Evolutionary conservation across 495 filamentous ascomycete species (phyloP).

Genomic region (Trichoderma asperelloides): DNA sequence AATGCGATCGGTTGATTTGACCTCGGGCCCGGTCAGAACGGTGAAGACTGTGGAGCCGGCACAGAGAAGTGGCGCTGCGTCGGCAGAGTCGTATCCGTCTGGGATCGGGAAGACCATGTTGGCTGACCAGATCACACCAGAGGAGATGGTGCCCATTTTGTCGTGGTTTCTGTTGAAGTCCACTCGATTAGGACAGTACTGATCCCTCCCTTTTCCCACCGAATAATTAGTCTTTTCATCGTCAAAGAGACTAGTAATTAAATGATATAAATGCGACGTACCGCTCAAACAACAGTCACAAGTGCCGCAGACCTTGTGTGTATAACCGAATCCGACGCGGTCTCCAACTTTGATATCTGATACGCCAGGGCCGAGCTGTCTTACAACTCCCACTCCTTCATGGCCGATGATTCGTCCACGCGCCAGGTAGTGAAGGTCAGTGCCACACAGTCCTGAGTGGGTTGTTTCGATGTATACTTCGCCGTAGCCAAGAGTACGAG

Average conservation of each 20-base stretch:
- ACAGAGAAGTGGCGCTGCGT: conserved; percentile 49
- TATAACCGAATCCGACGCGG: conserved; percentile 49
- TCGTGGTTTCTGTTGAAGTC: conserved; percentile 11
- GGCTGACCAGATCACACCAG: conserved; percentile 21
- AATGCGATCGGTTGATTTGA: conserved; percentile 33
- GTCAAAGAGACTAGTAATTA: neutral
- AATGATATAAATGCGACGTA: neutral
- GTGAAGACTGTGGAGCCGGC: conserved; percentile 52
- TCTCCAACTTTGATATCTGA: conserved; percentile 49
- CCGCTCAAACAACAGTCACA: conserved; percentile 27
- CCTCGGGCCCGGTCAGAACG: conserved; percentile 22
- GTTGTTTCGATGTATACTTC: neutral
- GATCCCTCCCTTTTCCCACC: conserved; percentile 13
- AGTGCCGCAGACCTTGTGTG: conserved; percentile 41
- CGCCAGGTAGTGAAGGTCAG: neutral
- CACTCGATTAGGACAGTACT: conserved; percentile 16
- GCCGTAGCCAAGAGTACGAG: neutral
- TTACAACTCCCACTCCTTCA: conserved; percentile 46
- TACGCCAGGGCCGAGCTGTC: conserved; percentile 43
- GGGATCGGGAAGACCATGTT: conserved; percentile 33
- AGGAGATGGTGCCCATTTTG: conserved; percentile 11
- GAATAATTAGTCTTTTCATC: neutral
- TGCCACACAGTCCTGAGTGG: neutral
- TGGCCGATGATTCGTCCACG: conserved; percentile 23
- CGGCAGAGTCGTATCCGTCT: conserved; percentile 26